Conservation (phyloP, 2,329 filamentous ascomycete genomes). For the Rutstroemia sp. region DNA sequence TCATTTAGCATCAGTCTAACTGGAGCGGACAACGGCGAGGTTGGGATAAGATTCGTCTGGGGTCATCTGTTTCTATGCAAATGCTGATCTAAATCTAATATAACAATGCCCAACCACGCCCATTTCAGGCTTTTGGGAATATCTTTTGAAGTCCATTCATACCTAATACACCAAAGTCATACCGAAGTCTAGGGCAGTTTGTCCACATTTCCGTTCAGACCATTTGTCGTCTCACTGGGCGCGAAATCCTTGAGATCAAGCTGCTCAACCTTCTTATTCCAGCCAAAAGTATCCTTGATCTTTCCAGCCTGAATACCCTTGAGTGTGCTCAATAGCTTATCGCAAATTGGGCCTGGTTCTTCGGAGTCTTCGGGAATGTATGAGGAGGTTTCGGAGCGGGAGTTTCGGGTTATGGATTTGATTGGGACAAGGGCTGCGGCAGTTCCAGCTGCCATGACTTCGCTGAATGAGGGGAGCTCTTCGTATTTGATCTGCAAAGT, state of each 20-base stretch:
- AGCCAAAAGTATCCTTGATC: conserved; percentile 52
- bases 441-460: conserved; percentile 88
- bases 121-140: too few relatives aligned
- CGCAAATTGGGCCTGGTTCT: conserved; percentile 66
- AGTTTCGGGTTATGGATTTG: conserved; percentile 72
- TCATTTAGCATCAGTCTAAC: too few relatives aligned
- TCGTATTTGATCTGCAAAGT: conserved; percentile 51
- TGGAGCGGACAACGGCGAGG: too few relatives aligned
- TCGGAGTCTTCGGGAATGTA: conserved; percentile 50
- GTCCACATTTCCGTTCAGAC: conserved; percentile 12
- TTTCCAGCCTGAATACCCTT: conserved; percentile 83
- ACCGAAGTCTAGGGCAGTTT: conserved; percentile 8
- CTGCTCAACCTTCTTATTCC: conserved; percentile 27
- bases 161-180: background rate
- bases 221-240: conserved; percentile 16
- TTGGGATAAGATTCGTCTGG: background rate
- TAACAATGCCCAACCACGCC: too few relatives aligned
- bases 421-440: conserved; percentile 89
- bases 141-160: too few relatives aligned
- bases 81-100: background rate
- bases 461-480: conserved; percentile 53
- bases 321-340: conserved; percentile 65
- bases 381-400: conserved; percentile 42
- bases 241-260: conserved; percentile 25
- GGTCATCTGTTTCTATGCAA: too few relatives aligned